These are phyloP conservation scores for Beta macrorhiza DNA, from an alignment of 179 eudicot species.

Conservation along the genomic window DNA sequence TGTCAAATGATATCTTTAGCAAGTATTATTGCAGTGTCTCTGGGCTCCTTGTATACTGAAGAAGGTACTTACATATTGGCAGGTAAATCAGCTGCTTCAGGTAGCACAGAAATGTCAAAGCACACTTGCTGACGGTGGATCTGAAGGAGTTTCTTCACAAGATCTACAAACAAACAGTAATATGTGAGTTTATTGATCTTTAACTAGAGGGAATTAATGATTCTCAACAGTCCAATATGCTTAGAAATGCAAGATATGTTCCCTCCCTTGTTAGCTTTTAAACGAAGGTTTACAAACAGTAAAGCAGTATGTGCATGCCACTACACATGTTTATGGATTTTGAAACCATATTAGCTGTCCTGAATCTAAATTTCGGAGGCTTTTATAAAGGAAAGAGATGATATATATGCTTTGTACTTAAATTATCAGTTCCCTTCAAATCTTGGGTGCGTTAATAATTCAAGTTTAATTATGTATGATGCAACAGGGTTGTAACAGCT, in stretches of 20 bases:
- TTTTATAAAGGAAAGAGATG: background rate
- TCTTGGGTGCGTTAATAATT: background rate
- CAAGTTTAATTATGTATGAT: background rate
- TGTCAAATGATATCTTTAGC: background rate
- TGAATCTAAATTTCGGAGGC: background rate
- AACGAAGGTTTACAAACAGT: background rate
- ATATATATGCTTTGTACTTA: background rate
- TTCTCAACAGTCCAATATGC: background rate
- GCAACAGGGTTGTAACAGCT: slow-evolving; percentile 74
- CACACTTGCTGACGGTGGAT: slow-evolving; percentile 69
- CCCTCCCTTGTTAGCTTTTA: background rate
- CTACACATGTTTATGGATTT: background rate
- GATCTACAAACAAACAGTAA: slow-evolving; percentile 79
- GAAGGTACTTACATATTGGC: slow-evolving; percentile 25
- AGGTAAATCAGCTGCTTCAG: slow-evolving; percentile 88
- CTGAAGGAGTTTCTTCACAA: slow-evolving; percentile 74
- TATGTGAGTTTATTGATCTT: slow-evolving; percentile 49
- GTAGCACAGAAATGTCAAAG: slow-evolving; percentile 93
- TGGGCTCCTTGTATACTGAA: slow-evolving; percentile 1
- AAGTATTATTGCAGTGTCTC: background rate
- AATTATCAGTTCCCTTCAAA: too few species aligned
- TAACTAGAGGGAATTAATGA: background rate
- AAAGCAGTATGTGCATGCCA: background rate
- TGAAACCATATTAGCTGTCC: background rate
- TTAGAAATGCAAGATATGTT: background rate